Conservation (phyloP, 2,329 filamentous ascomycete species). For the Stylonectria norvegica region DNA sequence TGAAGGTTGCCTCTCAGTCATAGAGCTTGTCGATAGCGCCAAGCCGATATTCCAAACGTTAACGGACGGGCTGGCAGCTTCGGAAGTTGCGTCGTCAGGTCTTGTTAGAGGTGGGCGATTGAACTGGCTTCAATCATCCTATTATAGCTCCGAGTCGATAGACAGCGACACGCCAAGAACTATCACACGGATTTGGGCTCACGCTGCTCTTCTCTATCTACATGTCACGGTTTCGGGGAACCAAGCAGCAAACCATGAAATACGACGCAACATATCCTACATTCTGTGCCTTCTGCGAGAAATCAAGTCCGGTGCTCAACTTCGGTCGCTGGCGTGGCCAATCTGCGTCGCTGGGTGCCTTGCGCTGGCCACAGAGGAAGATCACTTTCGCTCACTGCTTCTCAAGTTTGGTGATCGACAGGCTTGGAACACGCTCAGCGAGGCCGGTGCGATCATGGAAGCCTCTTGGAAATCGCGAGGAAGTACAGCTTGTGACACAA, state of each 20-base stretch:
- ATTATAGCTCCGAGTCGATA: not conserved
- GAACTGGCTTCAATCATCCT: not conserved
- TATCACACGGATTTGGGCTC: not conserved
- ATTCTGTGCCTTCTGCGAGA: not conserved
- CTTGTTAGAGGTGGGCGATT: not conserved
- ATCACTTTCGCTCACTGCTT: not conserved
- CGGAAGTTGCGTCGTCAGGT: no score
- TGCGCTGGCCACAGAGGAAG: not conserved
- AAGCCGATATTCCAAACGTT: not conserved
- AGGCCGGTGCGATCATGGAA: not conserved
- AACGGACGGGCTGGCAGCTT: not conserved
- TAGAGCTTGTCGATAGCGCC: not conserved
- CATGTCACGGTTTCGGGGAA: not conserved
- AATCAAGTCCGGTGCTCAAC: not conserved
- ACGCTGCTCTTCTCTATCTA: not conserved
- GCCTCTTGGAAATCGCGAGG: not conserved
- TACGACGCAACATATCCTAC: not conserved
- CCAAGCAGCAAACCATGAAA: not conserved
- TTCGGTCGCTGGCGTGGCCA: not conserved
- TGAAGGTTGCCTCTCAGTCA: not conserved
- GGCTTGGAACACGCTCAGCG: not conserved
- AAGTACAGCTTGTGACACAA: not conserved
- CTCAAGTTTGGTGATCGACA: not conserved
- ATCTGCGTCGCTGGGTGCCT: not conserved
- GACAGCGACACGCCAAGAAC: not conserved